phyloP scores from a whole-genome alignment of 2,329 filamentous ascomycete species.

The Aureobasidium melanogenum region DNA sequence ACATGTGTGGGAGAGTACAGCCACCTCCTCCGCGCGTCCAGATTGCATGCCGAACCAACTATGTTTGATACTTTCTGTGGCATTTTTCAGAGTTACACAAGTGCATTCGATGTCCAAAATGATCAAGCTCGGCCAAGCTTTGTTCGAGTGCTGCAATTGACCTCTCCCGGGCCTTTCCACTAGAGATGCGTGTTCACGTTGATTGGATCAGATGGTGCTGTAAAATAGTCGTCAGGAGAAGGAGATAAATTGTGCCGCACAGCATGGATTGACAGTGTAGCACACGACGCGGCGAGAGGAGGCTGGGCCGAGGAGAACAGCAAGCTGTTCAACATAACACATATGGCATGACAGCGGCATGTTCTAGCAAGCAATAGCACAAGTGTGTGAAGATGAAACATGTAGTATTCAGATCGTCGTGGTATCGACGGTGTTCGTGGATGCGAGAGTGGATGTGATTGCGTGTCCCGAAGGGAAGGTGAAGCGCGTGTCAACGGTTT shows the following conservation, averaged over 20 bases:
- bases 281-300: background rate
- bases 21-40: background rate
- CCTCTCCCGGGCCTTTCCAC: background rate
- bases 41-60: background rate
- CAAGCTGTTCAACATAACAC: background rate
- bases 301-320: background rate
- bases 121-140: slow-evolving; percentile 7
- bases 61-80: background rate
- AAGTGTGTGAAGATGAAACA: slow-evolving; percentile 2
- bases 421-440: background rate
- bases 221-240: background rate
- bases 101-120: background rate
- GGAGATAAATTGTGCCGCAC: slow-evolving; percentile 1
- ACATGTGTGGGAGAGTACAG: background rate
- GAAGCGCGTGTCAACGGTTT: slow-evolving; percentile 8
- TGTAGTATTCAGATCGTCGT: slow-evolving; percentile 8
- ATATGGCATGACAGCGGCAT: background rate
- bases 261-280: background rate
- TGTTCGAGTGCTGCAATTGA: background rate
- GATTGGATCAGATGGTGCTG: background rate
- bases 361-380: background rate
- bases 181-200: background rate
- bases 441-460: slow-evolving; percentile 8
- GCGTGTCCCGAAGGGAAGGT: background rate
- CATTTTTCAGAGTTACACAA: background rate